Conservation (phyloP, 2,329 filamentous ascomycete species). For the Cordyceps cicadae region DNA sequence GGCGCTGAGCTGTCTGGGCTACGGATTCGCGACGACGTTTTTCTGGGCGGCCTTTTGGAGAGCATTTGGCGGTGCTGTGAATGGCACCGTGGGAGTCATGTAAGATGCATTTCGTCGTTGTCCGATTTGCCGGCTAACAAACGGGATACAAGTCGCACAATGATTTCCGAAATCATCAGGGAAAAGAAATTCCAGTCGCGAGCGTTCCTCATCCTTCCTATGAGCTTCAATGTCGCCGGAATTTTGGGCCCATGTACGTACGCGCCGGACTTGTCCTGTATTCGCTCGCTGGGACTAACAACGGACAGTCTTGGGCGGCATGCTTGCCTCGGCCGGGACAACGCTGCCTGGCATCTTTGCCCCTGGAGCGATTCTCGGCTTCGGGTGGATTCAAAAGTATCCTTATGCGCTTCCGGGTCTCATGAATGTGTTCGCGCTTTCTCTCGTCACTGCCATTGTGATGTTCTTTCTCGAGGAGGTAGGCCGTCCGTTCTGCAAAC, state of each 20-base stretch:
- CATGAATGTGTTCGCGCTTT: slow-evolving; percentile 53
- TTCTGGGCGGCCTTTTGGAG: slow-evolving; percentile 57
- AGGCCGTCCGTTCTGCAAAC: slow-evolving; percentile 12
- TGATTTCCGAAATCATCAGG: slow-evolving; percentile 41
- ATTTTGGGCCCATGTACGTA: slow-evolving; percentile 36
- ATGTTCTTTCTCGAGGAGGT: slow-evolving; percentile 61
- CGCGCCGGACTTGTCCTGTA: not conserved
- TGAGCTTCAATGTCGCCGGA: slow-evolving; percentile 40
- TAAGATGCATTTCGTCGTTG: slow-evolving; percentile 19
- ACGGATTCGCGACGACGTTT: slow-evolving; percentile 63
- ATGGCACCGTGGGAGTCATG: slow-evolving; percentile 43
- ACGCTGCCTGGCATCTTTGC: slow-evolving; percentile 58
- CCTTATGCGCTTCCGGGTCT: slow-evolving; percentile 65
- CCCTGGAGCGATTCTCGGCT: slow-evolving; percentile 47
- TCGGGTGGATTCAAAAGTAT: slow-evolving; percentile 55
- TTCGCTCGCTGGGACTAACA: not conserved
- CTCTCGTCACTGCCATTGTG: slow-evolving; percentile 44
- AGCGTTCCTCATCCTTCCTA: slow-evolving; percentile 38
- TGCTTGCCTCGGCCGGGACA: slow-evolving; percentile 57
- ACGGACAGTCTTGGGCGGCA: slow-evolving; percentile 48
- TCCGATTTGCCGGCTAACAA: not conserved
- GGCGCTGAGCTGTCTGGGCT: slow-evolving; percentile 58
- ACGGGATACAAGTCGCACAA: slow-evolving; percentile 30
- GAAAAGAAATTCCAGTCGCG: slow-evolving; percentile 41
- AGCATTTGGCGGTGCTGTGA: slow-evolving; percentile 51